Evolutionary conservation across 1,284 basidiomycete species (phyloP).

Genomic region (Xerocomus minutiporus): DNA sequence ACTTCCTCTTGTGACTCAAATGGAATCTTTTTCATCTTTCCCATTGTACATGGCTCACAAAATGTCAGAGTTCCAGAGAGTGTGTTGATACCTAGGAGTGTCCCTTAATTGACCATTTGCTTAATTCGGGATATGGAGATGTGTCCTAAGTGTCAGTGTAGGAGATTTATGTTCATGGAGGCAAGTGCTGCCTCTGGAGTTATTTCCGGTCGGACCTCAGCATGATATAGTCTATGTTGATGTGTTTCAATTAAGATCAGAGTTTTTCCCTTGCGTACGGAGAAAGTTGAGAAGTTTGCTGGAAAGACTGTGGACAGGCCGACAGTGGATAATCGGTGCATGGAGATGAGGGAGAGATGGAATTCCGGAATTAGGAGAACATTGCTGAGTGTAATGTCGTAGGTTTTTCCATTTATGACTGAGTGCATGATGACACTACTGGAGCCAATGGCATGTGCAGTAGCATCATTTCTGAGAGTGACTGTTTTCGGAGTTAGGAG

Average conservation of each 20-base stretch:
- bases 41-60: constrained; percentile 18
- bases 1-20: constrained; percentile 13
- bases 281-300: too few relatives aligned
- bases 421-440: too few relatives aligned
- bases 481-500: neutral
- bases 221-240: neutral
- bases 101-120: constrained; percentile 17
- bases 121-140: constrained; percentile 9
- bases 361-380: too few relatives aligned
- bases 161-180: constrained; percentile 10
- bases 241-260: neutral
- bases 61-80: constrained; percentile 7
- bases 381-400: too few relatives aligned
- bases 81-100: constrained; percentile 11
- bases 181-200: neutral
- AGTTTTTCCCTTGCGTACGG: neutral
- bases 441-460: neutral
- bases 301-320: too few relatives aligned
- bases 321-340: too few relatives aligned
- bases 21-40: constrained; percentile 27
- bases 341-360: too few relatives aligned
- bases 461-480: neutral
- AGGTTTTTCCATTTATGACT: too few relatives aligned
- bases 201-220: constrained; percentile 10
- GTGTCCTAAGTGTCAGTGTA: constrained; percentile 25